Percentiles rank a stretch among this genome's conserved stretches.
phyloP scores from a whole-genome alignment of 106 monocot species.

The Posidonia australis region DNA sequence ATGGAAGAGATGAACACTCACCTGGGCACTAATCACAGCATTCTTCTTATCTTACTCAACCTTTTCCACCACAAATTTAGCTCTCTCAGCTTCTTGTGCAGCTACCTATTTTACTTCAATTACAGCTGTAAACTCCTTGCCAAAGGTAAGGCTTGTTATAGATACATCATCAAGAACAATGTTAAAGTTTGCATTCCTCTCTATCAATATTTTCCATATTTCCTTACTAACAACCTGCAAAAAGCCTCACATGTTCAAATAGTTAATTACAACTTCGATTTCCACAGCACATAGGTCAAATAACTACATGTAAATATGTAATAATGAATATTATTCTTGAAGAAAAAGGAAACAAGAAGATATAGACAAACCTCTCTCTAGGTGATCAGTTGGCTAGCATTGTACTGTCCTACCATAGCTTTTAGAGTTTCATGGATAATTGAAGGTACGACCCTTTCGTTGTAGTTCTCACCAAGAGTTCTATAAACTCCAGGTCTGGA shows the following conservation, averaged over 20 bases:
- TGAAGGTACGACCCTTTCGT: conserved; percentile 26
- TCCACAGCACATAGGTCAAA: neutral
- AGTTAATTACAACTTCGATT: too few relatives aligned
- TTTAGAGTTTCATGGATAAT: conserved; percentile 48
- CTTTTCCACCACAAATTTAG: conserved; percentile 80
- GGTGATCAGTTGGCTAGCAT: conserved; percentile 93
- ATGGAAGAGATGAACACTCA: conserved; percentile 7
- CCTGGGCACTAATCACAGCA: conserved; percentile 81
- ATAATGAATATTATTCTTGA: neutral
- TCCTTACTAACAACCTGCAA: conserved; percentile 65
- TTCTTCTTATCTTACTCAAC: conserved; percentile 82
- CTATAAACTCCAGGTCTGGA: conserved; percentile 18
- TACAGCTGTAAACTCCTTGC: conserved; percentile 80
- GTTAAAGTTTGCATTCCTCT: conserved; percentile 65
- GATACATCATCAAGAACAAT: conserved; percentile 81
- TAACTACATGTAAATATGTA: neutral
- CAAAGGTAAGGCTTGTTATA: conserved; percentile 71
- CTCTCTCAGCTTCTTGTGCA: conserved; percentile 80
- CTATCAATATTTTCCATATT: conserved; percentile 73
- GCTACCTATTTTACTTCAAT: conserved; percentile 92
- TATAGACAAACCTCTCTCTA: conserved; percentile 66
- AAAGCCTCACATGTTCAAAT: neutral
- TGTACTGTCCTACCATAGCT: conserved; percentile 91
- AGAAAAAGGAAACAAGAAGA: neutral
- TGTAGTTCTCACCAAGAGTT: conserved; percentile 28